Percentiles rank a stretch among this genome's conserved stretches.
These are phyloP conservation scores for Jacaranda copaia DNA, from an alignment of 257 asterid genomes.

Conservation along the genomic window DNA sequence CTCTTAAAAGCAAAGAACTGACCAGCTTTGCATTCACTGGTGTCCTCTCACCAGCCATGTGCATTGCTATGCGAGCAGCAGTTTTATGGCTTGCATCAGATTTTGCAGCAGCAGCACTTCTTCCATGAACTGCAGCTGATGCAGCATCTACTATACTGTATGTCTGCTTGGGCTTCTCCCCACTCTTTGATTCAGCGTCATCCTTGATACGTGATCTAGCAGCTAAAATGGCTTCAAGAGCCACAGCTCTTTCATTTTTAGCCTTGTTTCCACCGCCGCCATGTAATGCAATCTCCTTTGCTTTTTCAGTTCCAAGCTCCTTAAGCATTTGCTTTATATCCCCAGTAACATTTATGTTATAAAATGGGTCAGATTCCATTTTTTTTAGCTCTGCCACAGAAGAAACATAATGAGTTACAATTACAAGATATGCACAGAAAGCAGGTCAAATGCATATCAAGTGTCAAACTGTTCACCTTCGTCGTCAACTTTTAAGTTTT, in stretches of 20 bases:
- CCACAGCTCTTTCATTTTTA: conserved; percentile 83
- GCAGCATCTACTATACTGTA: conserved; percentile 98
- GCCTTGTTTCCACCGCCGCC: conserved; percentile 99
- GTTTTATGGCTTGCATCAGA: conserved; percentile 83
- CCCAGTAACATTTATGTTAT: conserved; percentile 83
- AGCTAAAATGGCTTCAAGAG: conserved; percentile 81
- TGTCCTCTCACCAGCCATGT: conserved; percentile 94
- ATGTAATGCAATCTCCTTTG: conserved; percentile 88
- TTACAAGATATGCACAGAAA: conserved; percentile 12
- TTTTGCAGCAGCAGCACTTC: conserved; percentile 98
- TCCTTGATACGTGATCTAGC: conserved; percentile 95
- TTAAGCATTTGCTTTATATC: conserved; percentile 90
- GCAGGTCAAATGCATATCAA: background rate
- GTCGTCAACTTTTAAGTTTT: conserved; percentile 82
- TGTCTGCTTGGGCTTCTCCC: conserved; percentile 63
- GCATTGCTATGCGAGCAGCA: conserved; percentile 98
- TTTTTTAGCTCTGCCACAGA: conserved; percentile 67
- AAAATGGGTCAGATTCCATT: conserved; percentile 83
- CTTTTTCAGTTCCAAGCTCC: conserved; percentile 96
- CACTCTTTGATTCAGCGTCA: conserved; percentile 53
- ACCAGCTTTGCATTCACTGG: conserved; percentile 95
- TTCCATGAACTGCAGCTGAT: conserved; percentile 96
- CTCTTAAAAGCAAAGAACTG: conserved; percentile 42
- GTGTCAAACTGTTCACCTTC: conserved; percentile 63
- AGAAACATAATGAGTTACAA: conserved; percentile 25